phyloP scores from a whole-genome alignment of 208 protist genomes.

The Naegleria fowleri region DNA sequence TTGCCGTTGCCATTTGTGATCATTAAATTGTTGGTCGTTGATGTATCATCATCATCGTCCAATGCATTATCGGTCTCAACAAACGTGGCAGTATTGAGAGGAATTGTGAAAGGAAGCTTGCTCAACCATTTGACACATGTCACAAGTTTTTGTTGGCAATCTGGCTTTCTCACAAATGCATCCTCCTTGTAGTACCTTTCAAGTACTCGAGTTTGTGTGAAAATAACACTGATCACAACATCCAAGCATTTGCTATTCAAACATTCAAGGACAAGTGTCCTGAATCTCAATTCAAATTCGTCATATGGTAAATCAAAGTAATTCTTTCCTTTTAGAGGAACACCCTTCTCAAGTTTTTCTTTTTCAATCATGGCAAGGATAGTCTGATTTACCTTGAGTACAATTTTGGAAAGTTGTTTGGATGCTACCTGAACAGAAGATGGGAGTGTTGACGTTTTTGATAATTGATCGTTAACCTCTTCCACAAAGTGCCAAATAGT shows the following conservation, averaged over 20 bases:
- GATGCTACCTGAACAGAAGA: not conserved
- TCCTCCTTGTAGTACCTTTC: not conserved
- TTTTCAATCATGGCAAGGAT: too few relatives aligned
- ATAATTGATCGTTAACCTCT: not conserved
- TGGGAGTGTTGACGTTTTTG: too few relatives aligned
- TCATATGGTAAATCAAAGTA: not conserved
- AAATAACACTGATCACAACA: not conserved
- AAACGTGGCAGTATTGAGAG: too few relatives aligned
- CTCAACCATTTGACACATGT: not conserved
- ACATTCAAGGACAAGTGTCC: not conserved
- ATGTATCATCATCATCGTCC: too few relatives aligned
- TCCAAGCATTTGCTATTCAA: not conserved
- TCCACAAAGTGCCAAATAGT: not conserved
- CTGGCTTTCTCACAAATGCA: not conserved
- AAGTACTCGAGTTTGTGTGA: not conserved
- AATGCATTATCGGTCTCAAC: too few relatives aligned
- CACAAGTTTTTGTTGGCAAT: not conserved
- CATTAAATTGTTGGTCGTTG: too few relatives aligned
- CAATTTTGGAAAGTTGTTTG: not conserved
- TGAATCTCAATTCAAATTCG: not conserved
- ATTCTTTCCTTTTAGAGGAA: not conserved
- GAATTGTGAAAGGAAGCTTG: not conserved
- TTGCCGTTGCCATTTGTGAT: too few relatives aligned
- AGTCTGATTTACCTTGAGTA: not conserved
- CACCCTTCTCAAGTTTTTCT: not conserved